Evolutionary conservation across 768 basidiomycete species (phyloP), one percentile per base, ranked within the genome.

Genomic region (Boletellus emodensis): DNA sequence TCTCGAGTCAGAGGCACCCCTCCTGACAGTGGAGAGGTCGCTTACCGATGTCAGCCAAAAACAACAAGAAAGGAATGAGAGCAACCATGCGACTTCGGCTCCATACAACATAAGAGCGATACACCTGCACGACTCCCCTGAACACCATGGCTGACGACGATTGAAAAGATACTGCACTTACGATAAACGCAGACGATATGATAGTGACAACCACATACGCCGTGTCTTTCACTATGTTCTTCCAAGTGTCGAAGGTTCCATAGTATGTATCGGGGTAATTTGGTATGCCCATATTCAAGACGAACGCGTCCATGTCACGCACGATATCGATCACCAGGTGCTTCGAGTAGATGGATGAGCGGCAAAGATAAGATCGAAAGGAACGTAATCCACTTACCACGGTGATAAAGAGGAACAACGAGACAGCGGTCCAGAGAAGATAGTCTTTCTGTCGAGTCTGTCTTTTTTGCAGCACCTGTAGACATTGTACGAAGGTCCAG

Each of bases 51-150:
- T 40, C 32, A 26, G 46, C 46, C 5, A 48, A 24, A 18, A 40
- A 34, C 15, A 40, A 14, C 20, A 48, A 34, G 8, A 40, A 48
- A 24, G 46, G 46, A 14, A 48, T 22, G 32, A 40, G 1, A 34
- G 33, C 20, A 3, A 48, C 15, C 4, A 34, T 17, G 32, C 15
- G 22, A 6, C 40, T 48, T 34, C 46, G 39, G 34, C 39, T 20
- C 46, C 46, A 48, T 34, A 48, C 15, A 18, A 48, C 33, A 6
- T 40, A 48, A 8, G 46, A 33, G 39, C 46, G 46, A 34, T 48
- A 48, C 11, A 48, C 13, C 46, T 48, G 17, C 24, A 7, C 24
- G 14, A 14, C 26, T 14, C 17, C 12, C 26, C 26, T 38, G 10
- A 33, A 18, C 6, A 13, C 14, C 22, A 10, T 8, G 18, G 44